Percentiles rank a stretch among this genome's conserved stretches.
Evolutionary conservation across 2,329 filamentous ascomycete species (phyloP).

Genomic region (Penicillium hesseltinei): DNA sequence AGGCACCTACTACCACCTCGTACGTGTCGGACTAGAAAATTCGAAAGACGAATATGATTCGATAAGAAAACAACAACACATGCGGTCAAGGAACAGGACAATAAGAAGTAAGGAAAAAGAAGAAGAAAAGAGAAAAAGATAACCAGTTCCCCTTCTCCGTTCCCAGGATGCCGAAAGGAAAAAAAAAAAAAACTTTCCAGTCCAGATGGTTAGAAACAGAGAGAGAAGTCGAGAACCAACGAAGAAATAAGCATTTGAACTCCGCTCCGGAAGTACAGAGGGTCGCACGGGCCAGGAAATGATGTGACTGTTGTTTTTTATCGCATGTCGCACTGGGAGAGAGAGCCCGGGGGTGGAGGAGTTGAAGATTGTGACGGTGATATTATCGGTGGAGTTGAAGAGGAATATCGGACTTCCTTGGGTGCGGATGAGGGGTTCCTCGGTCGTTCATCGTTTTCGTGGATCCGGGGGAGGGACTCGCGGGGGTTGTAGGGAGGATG

Average conservation of each 20-base stretch:
- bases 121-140: conserved; percentile 22
- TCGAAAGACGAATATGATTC: conserved; percentile 10
- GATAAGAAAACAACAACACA: conserved; percentile 15
- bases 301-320: conserved; percentile 15
- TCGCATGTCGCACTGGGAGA: conserved; percentile 21
- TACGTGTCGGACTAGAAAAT: background rate
- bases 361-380: conserved; percentile 8
- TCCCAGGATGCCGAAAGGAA: conserved; percentile 24
- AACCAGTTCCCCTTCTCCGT: conserved; percentile 18
- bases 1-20: conserved; percentile 1
- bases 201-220: conserved; percentile 25
- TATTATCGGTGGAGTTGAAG: conserved; percentile 17
- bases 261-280: conserved; percentile 21
- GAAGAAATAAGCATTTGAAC: conserved; percentile 11
- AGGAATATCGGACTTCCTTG: conserved; percentile 19
- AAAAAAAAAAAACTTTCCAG: conserved; percentile 17
- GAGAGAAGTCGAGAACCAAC: conserved; percentile 13
- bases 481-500: conserved; percentile 23
- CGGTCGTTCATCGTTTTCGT: conserved; percentile 30
- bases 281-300: conserved; percentile 20
- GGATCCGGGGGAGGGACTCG: conserved; percentile 19
- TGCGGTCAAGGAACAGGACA: conserved; percentile 21
- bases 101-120: conserved; percentile 13
- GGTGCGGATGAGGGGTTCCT: conserved; percentile 20
- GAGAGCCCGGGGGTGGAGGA: conserved; percentile 8